Evolutionary conservation across 352 stramenopile genomes (phyloP), one percentile per base, ranked within the genome.

Genomic region (Pythium plurisporium): DNA sequence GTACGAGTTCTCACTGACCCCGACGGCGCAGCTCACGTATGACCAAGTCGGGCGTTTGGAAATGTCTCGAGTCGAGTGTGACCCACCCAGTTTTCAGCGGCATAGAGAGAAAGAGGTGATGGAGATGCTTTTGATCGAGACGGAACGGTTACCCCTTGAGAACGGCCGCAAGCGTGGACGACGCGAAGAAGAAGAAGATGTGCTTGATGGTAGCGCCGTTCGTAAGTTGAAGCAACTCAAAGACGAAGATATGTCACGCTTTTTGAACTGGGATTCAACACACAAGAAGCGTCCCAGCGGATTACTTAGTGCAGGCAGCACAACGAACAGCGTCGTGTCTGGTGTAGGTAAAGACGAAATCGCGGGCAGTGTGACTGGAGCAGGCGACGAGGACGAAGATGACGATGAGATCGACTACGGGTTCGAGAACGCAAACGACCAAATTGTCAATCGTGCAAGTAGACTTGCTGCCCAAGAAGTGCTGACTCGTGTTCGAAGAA

Each of bases 1-100:
- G 40, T 93, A 89, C 52, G 97, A 99, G 72, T 99, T 99, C 69
- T 95, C 98, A 55, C 70, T 89, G 12, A 99, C 96, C 20, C 95
- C 94, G 0, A 96, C 88, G 42, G 96, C 95, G 9, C 87, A 87
- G 54, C 73, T 99, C 33, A 99, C 94, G 6, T 88, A 99, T 59
- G 87, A 98, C 51, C 89, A 99, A 72, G 98, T 99, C 51, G 87
- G 95, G 19, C 86, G 87, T 23, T 65, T 95, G 9, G 87, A 95
- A 50, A 89, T 96, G 74, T 85, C 85, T 19, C 79, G 83, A 22
- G 79, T 94, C 2, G 87, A 93, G 58, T 94, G 83, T 55, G 87
- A 97, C 51, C 90, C 89, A 38, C 90, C 90, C 12, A 88, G 78
- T 62, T 96, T 94, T 58, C 84, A 95, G 66, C 82, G 85, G 19